A percentile compares a stretch with the other conserved stretches of the same genome.
Evolutionary conservation across 2,329 filamentous ascomycete species (phyloP).

Genomic region (Ilyonectria sp.): DNA sequence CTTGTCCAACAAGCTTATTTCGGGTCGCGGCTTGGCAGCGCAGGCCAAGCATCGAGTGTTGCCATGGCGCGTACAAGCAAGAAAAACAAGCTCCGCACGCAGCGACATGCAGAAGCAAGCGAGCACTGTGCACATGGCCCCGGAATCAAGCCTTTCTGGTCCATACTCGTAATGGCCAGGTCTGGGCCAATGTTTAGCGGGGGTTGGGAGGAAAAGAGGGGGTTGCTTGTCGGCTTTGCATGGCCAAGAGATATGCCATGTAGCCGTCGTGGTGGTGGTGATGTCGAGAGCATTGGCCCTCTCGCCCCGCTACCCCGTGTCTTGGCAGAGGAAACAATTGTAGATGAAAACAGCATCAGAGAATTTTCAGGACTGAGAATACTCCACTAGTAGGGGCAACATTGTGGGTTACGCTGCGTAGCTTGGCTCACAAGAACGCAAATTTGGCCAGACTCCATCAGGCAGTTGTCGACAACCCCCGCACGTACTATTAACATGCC

Average conservation of each 20-base stretch:
- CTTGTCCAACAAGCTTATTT: constrained; percentile 35
- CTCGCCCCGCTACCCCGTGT: constrained; percentile 20
- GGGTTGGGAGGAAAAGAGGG: constrained; percentile 19
- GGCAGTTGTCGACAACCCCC: background rate
- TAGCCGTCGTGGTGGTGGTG: constrained; percentile 7
- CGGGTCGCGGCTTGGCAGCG: constrained; percentile 22
- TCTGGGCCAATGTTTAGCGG: constrained; percentile 1
- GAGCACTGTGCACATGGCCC: constrained; percentile 12
- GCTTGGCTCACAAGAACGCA: constrained; percentile 2
- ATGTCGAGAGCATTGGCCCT: background rate
- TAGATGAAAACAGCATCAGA: background rate
- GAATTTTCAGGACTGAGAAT: background rate
- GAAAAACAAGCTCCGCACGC: constrained; percentile 26
- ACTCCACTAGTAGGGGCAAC: constrained; percentile 6
- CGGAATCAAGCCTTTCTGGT: constrained; percentile 16
- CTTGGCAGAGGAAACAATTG: constrained; percentile 6
- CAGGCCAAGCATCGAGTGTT: constrained; percentile 14
- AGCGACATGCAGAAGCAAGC: constrained; percentile 24
- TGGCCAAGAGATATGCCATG: constrained; percentile 11
- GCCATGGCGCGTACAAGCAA: background rate
- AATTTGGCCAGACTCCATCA: background rate
- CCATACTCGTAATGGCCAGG: background rate
- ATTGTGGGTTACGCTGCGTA: constrained; percentile 6
- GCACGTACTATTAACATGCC: background rate
- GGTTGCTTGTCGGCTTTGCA: constrained; percentile 1